Percentiles rank a stretch among this genome's conserved stretches.
Evolutionary conservation across 345 rosid genomes (phyloP).

Genomic region (Bruguiera gymnorhiza): DNA sequence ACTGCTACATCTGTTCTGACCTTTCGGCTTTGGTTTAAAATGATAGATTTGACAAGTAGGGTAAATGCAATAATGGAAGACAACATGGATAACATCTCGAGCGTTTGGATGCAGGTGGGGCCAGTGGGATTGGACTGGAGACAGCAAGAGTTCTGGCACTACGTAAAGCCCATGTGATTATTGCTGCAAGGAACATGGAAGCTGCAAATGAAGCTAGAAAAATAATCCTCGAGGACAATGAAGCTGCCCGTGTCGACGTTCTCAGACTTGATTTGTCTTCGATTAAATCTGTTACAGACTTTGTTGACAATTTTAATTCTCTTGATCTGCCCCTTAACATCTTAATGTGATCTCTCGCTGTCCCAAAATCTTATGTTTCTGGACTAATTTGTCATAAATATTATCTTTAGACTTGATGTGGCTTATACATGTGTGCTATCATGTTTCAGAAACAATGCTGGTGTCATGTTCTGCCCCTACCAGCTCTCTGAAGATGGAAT

Average conservation of each 20-base stretch:
- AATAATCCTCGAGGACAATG: constrained; percentile 36
- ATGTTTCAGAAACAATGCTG: constrained; percentile 75
- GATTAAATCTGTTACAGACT: constrained; percentile 47
- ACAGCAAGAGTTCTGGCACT: constrained; percentile 77
- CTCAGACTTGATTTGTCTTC: constrained; percentile 63
- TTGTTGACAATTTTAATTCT: constrained; percentile 44
- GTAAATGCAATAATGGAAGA: too few species aligned
- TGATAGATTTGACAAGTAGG: not conserved
- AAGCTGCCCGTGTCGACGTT: constrained; percentile 47
- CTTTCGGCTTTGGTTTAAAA: not conserved
- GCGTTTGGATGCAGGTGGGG: constrained; percentile 55
- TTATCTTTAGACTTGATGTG: not conserved
- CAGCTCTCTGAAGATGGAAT: constrained; percentile 68
- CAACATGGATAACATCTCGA: too few species aligned
- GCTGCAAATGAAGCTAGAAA: constrained; percentile 66
- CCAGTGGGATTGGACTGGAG: constrained; percentile 89
- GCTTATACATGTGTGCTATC: not conserved
- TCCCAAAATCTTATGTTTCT: not conserved
- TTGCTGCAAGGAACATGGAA: constrained; percentile 70
- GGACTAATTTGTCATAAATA: not conserved
- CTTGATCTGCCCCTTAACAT: constrained; percentile 69
- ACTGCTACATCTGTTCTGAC: too few species aligned
- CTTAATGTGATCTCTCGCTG: constrained; percentile 48
- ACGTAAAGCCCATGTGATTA: constrained; percentile 64
- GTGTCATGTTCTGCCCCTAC: constrained; percentile 82